Evolutionary conservation across 768 basidiomycete species (phyloP).

Genomic region (Lactifluus subvellereus): DNA sequence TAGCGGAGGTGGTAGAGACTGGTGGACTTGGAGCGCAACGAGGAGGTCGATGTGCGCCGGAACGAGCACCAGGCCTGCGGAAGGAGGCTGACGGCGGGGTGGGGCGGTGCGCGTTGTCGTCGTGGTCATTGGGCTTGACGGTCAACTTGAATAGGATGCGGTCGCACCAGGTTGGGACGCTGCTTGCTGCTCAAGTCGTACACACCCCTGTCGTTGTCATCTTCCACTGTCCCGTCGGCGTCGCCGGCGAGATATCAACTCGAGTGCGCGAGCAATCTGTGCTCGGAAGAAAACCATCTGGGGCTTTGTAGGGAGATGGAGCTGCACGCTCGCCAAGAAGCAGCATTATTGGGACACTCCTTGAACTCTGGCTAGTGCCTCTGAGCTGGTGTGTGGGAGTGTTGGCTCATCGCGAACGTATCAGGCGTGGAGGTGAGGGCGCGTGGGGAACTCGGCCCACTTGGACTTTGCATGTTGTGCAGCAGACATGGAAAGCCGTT

Average conservation of each 20-base stretch:
- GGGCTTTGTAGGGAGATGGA: background rate
- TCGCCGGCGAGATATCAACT: slow-evolving; percentile 24
- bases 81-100: slow-evolving; percentile 26
- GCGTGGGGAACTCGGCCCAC: slow-evolving; percentile 16
- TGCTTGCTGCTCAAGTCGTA: slow-evolving; percentile 79
- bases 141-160: slow-evolving; percentile 79
- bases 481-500: slow-evolving; percentile 21
- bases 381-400: background rate
- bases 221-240: slow-evolving; percentile 32
- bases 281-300: background rate
- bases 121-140: slow-evolving; percentile 42
- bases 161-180: slow-evolving; percentile 83
- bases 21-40: slow-evolving; percentile 7
- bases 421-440: slow-evolving; percentile 3
- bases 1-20: background rate
- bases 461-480: slow-evolving; percentile 24
- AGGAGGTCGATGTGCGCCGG: slow-evolving; percentile 9
- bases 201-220: slow-evolving; percentile 53
- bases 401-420: slow-evolving; percentile 8
- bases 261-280: background rate
- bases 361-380: background rate
- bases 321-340: slow-evolving; percentile 3
- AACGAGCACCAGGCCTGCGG: slow-evolving; percentile 24
- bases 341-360: slow-evolving; percentile 16
- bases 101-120: slow-evolving; percentile 34